Evolutionary conservation across 306 rosid genomes (phyloP).

Genomic region (Dryas alaskensis): DNA sequence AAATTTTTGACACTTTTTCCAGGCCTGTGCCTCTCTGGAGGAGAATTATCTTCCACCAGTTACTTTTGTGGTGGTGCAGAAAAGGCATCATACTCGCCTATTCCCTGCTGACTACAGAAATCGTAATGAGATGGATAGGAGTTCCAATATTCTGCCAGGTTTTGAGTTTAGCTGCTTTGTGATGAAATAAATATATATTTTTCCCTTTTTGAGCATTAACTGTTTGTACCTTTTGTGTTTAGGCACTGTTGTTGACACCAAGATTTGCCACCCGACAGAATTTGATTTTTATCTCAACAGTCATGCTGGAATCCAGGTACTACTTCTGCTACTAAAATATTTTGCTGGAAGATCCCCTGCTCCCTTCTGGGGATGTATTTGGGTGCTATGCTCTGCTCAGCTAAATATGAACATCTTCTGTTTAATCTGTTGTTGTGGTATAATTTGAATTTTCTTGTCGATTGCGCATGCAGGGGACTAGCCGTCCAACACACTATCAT

Average conservation of each 20-base stretch:
- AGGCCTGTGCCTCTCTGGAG: constrained; percentile 69
- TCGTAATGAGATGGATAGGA: constrained; percentile 33
- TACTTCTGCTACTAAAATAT: background rate
- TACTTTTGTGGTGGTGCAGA: constrained; percentile 76
- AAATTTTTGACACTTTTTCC: background rate
- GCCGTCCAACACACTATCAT: constrained; percentile 47
- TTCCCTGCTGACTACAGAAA: constrained; percentile 36
- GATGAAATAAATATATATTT: background rate
- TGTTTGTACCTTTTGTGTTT: background rate
- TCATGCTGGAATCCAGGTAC: constrained; percentile 80
- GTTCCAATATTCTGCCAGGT: constrained; percentile 90
- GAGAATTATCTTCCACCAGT: constrained; percentile 39
- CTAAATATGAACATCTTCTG: background rate
- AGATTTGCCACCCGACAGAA: constrained; percentile 64
- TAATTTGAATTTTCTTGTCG: background rate
- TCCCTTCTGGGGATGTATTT: background rate
- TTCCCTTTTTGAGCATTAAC: background rate
- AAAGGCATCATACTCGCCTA: constrained; percentile 72
- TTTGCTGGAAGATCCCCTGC: background rate
- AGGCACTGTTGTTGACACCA: constrained; percentile 79
- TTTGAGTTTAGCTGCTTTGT: background rate
- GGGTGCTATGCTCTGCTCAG: background rate
- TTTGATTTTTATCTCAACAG: constrained; percentile 77
- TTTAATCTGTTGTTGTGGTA: background rate
- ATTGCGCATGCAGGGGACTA: constrained; percentile 42